Conservation (phyloP, 257 asterid genomes). For the Solanum lycopersicoides region DNA sequence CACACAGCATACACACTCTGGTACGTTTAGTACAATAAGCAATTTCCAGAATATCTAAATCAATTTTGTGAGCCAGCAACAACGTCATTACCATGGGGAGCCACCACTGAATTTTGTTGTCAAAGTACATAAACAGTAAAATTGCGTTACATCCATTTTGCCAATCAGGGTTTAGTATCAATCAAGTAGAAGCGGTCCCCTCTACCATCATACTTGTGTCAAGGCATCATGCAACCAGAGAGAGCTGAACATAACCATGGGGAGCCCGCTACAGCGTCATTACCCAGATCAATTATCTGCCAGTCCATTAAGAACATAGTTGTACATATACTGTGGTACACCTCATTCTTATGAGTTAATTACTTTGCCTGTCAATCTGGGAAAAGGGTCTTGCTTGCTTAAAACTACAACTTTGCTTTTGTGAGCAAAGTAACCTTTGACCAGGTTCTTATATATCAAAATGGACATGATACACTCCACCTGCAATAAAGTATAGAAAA, state of each 20-base stretch:
- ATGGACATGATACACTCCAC: constrained; percentile 92
- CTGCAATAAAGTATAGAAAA: constrained; percentile 22
- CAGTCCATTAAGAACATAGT: neutral
- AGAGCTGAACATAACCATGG: neutral
- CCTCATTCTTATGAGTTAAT: constrained; percentile 24
- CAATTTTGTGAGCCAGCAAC: neutral
- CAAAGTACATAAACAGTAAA: neutral
- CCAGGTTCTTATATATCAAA: constrained; percentile 76
- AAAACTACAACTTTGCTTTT: constrained; percentile 88
- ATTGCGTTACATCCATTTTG: neutral
- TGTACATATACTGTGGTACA: neutral
- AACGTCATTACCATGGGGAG: neutral
- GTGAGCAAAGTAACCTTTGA: constrained; percentile 96
- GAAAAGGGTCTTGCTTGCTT: constrained; percentile 97
- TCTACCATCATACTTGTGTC: neutral
- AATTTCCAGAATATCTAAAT: neutral
- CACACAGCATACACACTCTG: neutral
- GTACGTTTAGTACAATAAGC: neutral
- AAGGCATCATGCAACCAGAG: neutral
- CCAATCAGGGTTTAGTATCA: neutral
- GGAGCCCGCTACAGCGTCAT: neutral
- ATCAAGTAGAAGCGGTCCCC: neutral
- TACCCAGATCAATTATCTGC: neutral
- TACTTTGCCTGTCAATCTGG: constrained; percentile 77
- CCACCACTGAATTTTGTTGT: neutral